Evolutionary conservation across 257 asterid species (phyloP).

Genomic region (Nicotiana obtusifolia): DNA sequence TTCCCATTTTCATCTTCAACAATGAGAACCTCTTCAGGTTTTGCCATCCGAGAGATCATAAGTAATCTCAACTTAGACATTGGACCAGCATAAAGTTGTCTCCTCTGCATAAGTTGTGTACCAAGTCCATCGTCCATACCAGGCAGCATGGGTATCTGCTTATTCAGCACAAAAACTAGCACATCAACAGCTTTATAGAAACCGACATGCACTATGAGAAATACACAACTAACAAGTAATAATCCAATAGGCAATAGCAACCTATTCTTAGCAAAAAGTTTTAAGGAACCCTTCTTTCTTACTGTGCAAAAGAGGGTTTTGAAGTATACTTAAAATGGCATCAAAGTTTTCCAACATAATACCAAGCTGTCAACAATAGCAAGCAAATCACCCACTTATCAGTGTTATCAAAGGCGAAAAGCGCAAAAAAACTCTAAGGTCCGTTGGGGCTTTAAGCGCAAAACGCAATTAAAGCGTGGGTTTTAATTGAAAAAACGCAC

Average conservation of each 20-base stretch:
- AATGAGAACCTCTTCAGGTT: conserved; percentile 97
- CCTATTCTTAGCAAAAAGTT: neutral
- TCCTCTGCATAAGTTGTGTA: conserved; percentile 71
- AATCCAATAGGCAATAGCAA: neutral
- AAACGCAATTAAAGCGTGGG: no score
- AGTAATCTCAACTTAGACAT: conserved; percentile 90
- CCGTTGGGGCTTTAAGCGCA: no score
- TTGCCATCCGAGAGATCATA: conserved; percentile 99
- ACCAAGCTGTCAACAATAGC: neutral
- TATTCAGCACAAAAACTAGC: conserved; percentile 16
- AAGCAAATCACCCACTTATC: neutral
- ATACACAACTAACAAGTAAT: neutral
- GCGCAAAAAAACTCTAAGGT: no score
- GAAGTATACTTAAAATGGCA: neutral
- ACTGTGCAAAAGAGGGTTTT: neutral
- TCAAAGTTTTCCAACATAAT: neutral
- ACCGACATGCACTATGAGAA: neutral
- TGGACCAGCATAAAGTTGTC: conserved; percentile 81
- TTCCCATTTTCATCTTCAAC: conserved; percentile 99
- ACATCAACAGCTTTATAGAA: neutral
- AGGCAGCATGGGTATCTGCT: conserved; percentile 59
- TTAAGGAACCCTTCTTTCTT: neutral
- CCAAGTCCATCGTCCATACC: conserved; percentile 78
- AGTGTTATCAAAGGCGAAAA: no score
- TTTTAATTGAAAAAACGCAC: no score